phyloP scores from a whole-genome alignment of 495 filamentous ascomycete species.

The Sordaria brevicollis region DNA sequence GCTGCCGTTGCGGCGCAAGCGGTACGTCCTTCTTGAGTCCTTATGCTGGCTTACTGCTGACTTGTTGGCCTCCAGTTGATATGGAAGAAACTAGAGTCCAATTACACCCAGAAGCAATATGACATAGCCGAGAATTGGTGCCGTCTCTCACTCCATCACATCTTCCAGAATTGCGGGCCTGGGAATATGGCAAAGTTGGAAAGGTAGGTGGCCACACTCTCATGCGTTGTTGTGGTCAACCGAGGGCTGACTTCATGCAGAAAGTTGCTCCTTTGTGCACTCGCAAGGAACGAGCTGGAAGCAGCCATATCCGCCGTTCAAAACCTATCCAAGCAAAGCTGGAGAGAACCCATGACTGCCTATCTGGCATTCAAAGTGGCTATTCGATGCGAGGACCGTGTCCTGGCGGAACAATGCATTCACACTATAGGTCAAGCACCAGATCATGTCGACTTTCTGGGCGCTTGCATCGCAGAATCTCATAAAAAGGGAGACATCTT shows the following conservation, averaged over 20 bases:
- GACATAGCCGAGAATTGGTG: slow-evolving; percentile 61
- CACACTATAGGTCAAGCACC: slow-evolving; percentile 35
- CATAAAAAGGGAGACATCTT: slow-evolving; percentile 51
- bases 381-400: slow-evolving; percentile 45
- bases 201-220: slow-evolving; percentile 25
- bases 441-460: slow-evolving; percentile 50
- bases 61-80: slow-evolving; percentile 42
- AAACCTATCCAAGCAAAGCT: slow-evolving; percentile 46
- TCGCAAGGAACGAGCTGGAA: slow-evolving; percentile 43
- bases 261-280: slow-evolving; percentile 58
- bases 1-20: slow-evolving; percentile 63
- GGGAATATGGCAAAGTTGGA: slow-evolving; percentile 57
- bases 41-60: neutral
- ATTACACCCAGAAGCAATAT: slow-evolving; percentile 41
- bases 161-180: slow-evolving; percentile 54
- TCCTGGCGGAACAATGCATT: slow-evolving; percentile 49
- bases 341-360: slow-evolving; percentile 51
- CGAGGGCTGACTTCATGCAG: slow-evolving; percentile 29
- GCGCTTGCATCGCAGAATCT: slow-evolving; percentile 69
- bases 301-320: slow-evolving; percentile 45
- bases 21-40: slow-evolving; percentile 28
- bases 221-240: neutral
- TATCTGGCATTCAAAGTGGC: slow-evolving; percentile 71
- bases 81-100: slow-evolving; percentile 62
- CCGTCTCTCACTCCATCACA: slow-evolving; percentile 48